These are phyloP conservation scores for Hemerocallis citrina DNA, from an alignment of 106 monocot species.

Conservation along the genomic window DNA sequence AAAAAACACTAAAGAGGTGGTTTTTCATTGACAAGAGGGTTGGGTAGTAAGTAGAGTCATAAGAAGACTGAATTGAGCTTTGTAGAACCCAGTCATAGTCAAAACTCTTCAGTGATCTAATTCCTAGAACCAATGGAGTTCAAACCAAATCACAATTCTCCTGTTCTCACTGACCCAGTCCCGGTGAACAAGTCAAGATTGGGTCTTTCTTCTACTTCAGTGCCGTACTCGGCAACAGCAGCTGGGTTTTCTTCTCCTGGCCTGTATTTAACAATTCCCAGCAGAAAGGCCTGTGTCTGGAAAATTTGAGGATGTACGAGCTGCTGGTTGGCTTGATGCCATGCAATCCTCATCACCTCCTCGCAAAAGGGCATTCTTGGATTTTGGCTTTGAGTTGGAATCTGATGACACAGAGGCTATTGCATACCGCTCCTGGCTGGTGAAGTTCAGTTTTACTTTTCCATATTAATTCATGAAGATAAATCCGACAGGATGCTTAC, in stretches of 20 bases:
- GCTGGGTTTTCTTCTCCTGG: conserved; percentile 38
- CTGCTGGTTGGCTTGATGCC: conserved; percentile 55
- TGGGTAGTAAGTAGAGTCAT: conserved; percentile 25
- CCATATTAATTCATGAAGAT: neutral
- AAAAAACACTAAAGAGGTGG: conserved; percentile 90
- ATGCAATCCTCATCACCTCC: conserved; percentile 84
- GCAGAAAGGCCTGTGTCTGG: conserved; percentile 27
- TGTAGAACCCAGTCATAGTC: neutral
- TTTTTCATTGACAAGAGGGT: conserved; percentile 96
- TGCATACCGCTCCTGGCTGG: conserved; percentile 40
- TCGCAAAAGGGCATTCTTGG: conserved; percentile 39
- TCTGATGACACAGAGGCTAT: conserved; percentile 38
- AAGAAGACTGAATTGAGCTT: neutral
- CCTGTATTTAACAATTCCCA: conserved; percentile 40
- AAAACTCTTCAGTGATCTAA: conserved; percentile 5
- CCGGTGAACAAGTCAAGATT: conserved; percentile 50
- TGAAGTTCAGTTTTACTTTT: conserved; percentile 9
- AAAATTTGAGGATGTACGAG: conserved; percentile 43
- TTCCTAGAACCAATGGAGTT: conserved; percentile 56
- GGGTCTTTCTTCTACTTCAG: conserved; percentile 39
- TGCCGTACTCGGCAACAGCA: conserved; percentile 28
- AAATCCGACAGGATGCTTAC: neutral
- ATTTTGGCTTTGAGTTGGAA: conserved; percentile 7
- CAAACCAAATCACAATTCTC: conserved; percentile 46
- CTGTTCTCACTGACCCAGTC: conserved; percentile 66